Evolutionary conservation across 768 basidiomycete genomes (phyloP), one percentile per base, ranked within the genome.

Genomic region (Clavulina sp.): DNA sequence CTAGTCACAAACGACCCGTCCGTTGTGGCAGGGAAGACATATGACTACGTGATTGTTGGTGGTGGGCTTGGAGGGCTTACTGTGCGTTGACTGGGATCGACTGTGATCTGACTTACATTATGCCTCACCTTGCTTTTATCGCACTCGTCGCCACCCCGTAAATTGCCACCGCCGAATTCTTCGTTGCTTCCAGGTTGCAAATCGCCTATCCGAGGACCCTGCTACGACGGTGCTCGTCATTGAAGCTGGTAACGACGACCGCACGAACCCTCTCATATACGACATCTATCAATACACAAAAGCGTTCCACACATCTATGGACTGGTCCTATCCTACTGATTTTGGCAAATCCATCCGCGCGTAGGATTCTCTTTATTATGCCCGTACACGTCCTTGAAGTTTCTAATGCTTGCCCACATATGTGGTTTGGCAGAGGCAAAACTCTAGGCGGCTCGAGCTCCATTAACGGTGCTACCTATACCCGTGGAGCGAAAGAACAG

Each of bases 241-340:
- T 41, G 76, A 77, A 59, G 75, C 70, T 2, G 75, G 76, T 1
- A 65, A 60, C 4, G 74, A 74, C 55, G 61, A 73, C 55, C 65
- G 72, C 23, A 61, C 62, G 4, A 68, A 73, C 55, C 62, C 69
- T 1, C 60, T 64, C 13, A 66, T 75, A 1, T 72, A 69, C 51
- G 71, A 75, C 52, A 65, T 74, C n/a, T 70, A 73, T 54, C 57
- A 63, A 29, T 75, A 70, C 56, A 62, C 66, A 4, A 58, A 63
- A 28, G 69, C 70, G 18, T 69, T 72, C 54, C 65, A 64, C 4
- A 64, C 66, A 18, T 62, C 66, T 3, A 59, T 76, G 36, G 70
- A 72, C 58, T 75, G 71, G 73, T 55, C 52, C 9, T 76, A 69
- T 68, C 62, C 63, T 6, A 66, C 43, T 13, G 24, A 46, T 13